Evolutionary conservation across 495 filamentous ascomycete genomes (phyloP), one percentile per base, ranked within the genome.

Genomic region (Penicillium turbatum): DNA sequence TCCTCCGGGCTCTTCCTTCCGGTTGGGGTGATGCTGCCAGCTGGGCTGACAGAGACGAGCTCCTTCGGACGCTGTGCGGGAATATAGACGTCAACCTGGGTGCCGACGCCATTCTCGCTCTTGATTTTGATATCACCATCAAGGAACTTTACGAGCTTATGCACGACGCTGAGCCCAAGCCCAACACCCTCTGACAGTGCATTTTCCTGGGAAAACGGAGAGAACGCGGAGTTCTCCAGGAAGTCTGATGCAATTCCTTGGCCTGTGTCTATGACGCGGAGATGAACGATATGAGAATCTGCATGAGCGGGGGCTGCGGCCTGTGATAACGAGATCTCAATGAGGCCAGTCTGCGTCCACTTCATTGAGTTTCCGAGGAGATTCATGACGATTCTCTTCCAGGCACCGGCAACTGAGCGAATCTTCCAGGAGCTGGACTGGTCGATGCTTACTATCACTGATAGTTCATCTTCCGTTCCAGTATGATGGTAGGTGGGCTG

Each of bases 301-400:
- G 56, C 11, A 5, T 63, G 31, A n/a, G 57, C 26, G 16, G 43
- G 39, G 17, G 21, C 19, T 24, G 19, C 10, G 13, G 17, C 31
- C 12, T 65, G 38, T 65, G 72, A 45, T 21, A 87, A 66, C 0
- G 66, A 72, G 11, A 88, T 68, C 41, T 79, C 74, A 38, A 89
- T 81, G 54, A 72, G 80, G 5, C 87, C 87, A 0, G 69, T 59
- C 16, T 61, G 59, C 5, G 83, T 88, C 56, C 85, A 89, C 55
- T 91, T 91, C 40, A 89, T 69, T 0, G 87, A 79, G 60, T 91
- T 91, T 11, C 86, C 84, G 34, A 87, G 77, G 1, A 90, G 61
- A 58, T 91, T 89, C 82, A 88, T 85, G 24, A 90, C 73, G 12
- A 89, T 74, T 21, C 86, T 71, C 19, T 83, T 72, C 66, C 86